Base-by-base conservation (phyloP, 345 rosid species). In the Cardamine occulta region DNA sequence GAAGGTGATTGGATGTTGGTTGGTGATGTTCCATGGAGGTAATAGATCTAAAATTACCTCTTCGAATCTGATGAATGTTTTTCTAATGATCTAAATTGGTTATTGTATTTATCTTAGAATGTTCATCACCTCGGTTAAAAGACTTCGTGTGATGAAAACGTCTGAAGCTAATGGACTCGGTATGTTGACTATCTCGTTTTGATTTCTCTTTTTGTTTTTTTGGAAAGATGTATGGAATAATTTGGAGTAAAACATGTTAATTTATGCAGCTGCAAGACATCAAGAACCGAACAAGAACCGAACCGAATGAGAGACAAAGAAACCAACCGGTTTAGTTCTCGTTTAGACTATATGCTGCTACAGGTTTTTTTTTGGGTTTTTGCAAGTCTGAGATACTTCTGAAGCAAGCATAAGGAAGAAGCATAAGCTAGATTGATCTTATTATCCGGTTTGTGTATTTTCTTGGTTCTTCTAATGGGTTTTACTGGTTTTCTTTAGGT, bases 1-100 rank as follows among this genome's bases (percentile, higher is more conserved):
- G 98, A 94, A 48, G 98, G 97, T 5, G 98, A 94, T 60, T 89
- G 96, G 97, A 94, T 94, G 97, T 93, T 94, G 58, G 97, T 89
- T 44, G 98, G 98, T 62, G 98, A 93, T 84, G 97, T 93, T 73
- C 98, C 98, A 28, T 93, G 98, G 98, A 80, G 93, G 97, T 93
- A 85, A 82, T 55, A 66, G 10, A 66, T 57, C 37, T 51, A 7
- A 26, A 23, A 71, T 40, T 4, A 23, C 32, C 35, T 35, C 6
- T 63, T 44, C 49, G 31, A 26, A 6, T 69, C 17, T 10, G 26
- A 21, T 53, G 6, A 52, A 21, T 68, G 31, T 51, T 59, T n/a
- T 19, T 53, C 7, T 15, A 3, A 23, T 48, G 76, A 29, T 70
- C 54, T 35, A 21, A 60, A 15, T 34, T 11, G 17, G 23, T 63